These are phyloP conservation scores for Mytilinidion resinicola DNA, from an alignment of 495 filamentous ascomycete genomes.

Conservation along the genomic window DNA sequence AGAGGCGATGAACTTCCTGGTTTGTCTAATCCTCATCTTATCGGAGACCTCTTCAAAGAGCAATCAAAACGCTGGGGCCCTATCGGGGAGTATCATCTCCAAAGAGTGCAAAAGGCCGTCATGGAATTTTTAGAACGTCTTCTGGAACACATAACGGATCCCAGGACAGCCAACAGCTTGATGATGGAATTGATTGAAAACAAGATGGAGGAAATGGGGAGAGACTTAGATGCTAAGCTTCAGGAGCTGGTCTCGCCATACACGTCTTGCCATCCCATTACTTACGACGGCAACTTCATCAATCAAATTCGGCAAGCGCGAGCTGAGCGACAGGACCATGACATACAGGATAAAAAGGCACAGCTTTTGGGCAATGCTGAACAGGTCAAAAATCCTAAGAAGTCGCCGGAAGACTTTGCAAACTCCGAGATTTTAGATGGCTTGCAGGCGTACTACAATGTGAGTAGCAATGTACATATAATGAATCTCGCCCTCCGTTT, in stretches of 20 bases:
- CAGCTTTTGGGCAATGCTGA: not conserved
- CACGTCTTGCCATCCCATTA: not conserved
- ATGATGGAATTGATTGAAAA: not conserved
- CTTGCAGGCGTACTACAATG: constrained; percentile 30
- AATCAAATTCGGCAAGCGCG: not conserved
- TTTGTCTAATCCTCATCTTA: not conserved
- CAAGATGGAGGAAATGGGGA: not conserved
- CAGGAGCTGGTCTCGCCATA: not conserved
- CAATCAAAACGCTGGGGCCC: not conserved
- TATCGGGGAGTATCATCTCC: not conserved
- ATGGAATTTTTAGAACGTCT: not conserved
- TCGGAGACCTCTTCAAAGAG: constrained; percentile 1
- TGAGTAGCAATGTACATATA: not conserved
- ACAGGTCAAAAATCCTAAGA: not conserved
- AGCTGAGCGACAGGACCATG: not conserved
- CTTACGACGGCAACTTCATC: not conserved
- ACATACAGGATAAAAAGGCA: not conserved
- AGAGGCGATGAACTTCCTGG: constrained; percentile 1
- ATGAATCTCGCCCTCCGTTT: not conserved
- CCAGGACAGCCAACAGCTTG: not conserved
- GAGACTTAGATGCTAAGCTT: not conserved
- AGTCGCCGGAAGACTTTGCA: constrained; percentile 5
- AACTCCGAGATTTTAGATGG: constrained; percentile 20
- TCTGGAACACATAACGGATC: not conserved
- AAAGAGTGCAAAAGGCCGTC: not conserved